Evolutionary conservation across 345 rosid species (phyloP), one percentile per base, ranked within the genome.

Genomic region (Orychophragmus violaceus): DNA sequence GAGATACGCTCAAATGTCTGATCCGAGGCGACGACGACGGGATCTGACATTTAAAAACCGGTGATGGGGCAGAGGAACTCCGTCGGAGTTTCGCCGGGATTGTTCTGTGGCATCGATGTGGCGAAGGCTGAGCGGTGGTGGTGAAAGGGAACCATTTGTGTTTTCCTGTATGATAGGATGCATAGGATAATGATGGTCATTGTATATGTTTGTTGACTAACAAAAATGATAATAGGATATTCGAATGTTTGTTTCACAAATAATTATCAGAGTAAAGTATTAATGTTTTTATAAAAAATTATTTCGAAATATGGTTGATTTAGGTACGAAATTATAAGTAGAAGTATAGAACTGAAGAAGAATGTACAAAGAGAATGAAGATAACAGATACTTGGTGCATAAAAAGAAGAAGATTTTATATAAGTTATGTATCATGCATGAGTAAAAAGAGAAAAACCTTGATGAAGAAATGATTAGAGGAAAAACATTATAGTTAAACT

Each of bases 21-120:
- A 14, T 96, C 98, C 0, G 98, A 80, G 21, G 91, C 77, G 30
- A 91, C 87, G 22, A 91, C 85, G 2, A 88, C 96, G 0, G 98
- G 98, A 69, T 91, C 94, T 46, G 76, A 72, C 96, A 91, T 89
- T 3, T 89, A 59, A 4, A 76, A 75, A 0, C 81, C 87, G 11
- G 89, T 77, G 39, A 91, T 48, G 0, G 96, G 90, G 35, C 98
- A 91, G 12, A 85, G 28, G 51, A 88, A 87, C 59, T 91, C 96
- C 4, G 48, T 32, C 0, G 96, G 91, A 4, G 88, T 78, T 28
- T 72, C 78, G 14, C 65, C 70, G 59, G 65, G 70, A 1, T 49
- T 56, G 27, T 48, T 23, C 2, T 63, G 57, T 2, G 58, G 58
- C 24, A 46, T 23, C 45, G 75, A 5, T 52, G 74, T 76, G 3